A percentile compares a stretch with the other conserved stretches of the same genome.
Conservation (phyloP, 2,329 filamentous ascomycete species). For the Aureobasidium leucospermi region DNA sequence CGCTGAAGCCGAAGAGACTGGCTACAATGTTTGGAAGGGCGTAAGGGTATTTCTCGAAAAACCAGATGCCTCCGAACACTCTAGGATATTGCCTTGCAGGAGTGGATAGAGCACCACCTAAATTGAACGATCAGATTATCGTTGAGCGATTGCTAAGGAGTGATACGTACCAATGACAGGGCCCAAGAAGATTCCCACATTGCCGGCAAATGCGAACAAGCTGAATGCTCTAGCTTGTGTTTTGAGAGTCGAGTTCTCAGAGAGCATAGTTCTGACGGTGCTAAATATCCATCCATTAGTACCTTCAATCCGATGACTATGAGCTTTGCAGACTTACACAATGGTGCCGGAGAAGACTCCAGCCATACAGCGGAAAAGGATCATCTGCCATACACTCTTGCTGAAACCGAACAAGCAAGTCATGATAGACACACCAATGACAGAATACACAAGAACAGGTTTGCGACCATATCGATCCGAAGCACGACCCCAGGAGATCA, state of each 20-base stretch:
- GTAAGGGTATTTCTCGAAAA: constrained; percentile 61
- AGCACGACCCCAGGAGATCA: constrained; percentile 65
- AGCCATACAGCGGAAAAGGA: constrained; percentile 61
- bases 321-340: constrained; percentile 33
- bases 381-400: constrained; percentile 63
- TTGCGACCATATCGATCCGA: constrained; percentile 65
- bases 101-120: constrained; percentile 62
- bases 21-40: constrained; percentile 56
- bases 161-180: constrained; percentile 47
- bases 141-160: not conserved
- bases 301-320: no score
- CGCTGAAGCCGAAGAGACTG: constrained; percentile 46
- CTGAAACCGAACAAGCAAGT: constrained; percentile 63
- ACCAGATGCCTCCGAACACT: constrained; percentile 47
- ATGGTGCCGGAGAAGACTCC: constrained; percentile 68
- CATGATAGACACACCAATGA: constrained; percentile 55
- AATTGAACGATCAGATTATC: not conserved
- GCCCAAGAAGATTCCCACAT: constrained; percentile 66
- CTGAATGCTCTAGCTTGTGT: constrained; percentile 69
- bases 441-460: constrained; percentile 60
- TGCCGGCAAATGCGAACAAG: constrained; percentile 68
- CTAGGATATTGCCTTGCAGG: constrained; percentile 57
- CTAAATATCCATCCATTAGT: not conserved
- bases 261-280: constrained; percentile 69
- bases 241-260: constrained; percentile 60